Base-by-base conservation (phyloP, 805 yeast species). In the Ogataea nakhonphanomensis region DNA sequence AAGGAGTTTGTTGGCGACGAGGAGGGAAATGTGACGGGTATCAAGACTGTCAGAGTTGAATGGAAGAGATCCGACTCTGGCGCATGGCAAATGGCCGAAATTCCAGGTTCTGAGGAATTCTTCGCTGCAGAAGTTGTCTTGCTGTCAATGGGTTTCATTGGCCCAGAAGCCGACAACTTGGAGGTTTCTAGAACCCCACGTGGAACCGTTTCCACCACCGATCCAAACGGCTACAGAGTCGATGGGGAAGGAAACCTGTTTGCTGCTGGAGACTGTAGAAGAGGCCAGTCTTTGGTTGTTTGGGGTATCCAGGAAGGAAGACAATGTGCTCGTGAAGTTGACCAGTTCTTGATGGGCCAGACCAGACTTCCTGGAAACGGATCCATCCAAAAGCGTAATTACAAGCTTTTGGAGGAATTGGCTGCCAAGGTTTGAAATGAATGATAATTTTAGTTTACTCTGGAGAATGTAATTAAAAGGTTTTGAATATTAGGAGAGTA, bases 301-400 rank as follows among this genome's bases (percentile, higher is more conserved):
- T 93, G 98, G 98, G 99, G 98, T 69, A 91, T 91, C 54, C 98
- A 93, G 70, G 99, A 91, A 69, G 99, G 99, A 52, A 82, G 98
- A 72, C 96, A 91, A 67, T 89, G 96, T 78, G 99, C 99, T 26
- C 76, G 96, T 52, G 89, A 87, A 54, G 95, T 91, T 48, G 99
- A 91, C 61, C 64, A 71, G 53, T 84, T 64, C 63, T 72, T 91
- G 62, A 79, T 81, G 79, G 90, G 91, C 20, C 66, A 76, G 48
- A 75, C 95, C 14, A 75, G 84, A 58, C 74, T 93, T 56, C 98
- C 99, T 46, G 96, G 96, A 31, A 86, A 85, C 61, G 98, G 98
- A 41, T 83, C 95, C 28, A 84, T 93, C 59, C 87, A 83, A 55
- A 87, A 82, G 66, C 81, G 97, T 65, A 80, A 84, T 64, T 86